Base-by-base conservation (phyloP, 257 asterid genomes). In the Capsicum chinense region DNA sequence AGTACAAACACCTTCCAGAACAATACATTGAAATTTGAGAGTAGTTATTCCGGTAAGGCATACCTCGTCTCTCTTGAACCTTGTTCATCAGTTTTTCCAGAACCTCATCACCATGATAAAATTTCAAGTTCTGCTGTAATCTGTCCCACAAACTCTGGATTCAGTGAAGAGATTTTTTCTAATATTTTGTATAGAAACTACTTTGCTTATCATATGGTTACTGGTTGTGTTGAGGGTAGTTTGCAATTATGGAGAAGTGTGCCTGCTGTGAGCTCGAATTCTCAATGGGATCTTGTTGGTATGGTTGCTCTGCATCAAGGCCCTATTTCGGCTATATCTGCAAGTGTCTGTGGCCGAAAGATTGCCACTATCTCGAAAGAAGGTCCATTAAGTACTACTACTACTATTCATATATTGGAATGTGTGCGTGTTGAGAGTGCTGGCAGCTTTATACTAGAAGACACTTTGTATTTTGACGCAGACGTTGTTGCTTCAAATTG, bases 241-340 rank as follows among this genome's bases (percentile, higher is more conserved):
- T 87, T 94, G 86, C 94, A 93, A 90, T 88, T 97, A 80, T 97
- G 99, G 99, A 92, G 89, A 90, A 93, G 98, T 89, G 59, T 84
- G 83, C 95, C 93, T 54, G 89, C 88, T 89, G 88, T 84, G 81
- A 90, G 87, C 87, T 83, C 90, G 57, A 82, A 82, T 87, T 83
- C 92, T 76, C 83, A 87, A 64, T 97, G 99, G 99, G 88, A 70
- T 84, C 97, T 97, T 86, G 95, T 95, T 88, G 99, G 98, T 63
- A 80, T 83, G 85, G 94, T 93, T 89, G 84, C 88, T 86, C 87
- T 92, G 54, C 91, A 87, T 85, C 88, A 89, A 71, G 94, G 92
- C 62, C 94, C 98, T 84, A 83, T 91, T 83, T 62, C 70, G 84
- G 89, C 88, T 68, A 83, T 93, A 85, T 89, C 97, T 84, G 86